phyloP scores from a whole-genome alignment of 2,329 filamentous ascomycete species.

The Hypomyces rosellus region DNA sequence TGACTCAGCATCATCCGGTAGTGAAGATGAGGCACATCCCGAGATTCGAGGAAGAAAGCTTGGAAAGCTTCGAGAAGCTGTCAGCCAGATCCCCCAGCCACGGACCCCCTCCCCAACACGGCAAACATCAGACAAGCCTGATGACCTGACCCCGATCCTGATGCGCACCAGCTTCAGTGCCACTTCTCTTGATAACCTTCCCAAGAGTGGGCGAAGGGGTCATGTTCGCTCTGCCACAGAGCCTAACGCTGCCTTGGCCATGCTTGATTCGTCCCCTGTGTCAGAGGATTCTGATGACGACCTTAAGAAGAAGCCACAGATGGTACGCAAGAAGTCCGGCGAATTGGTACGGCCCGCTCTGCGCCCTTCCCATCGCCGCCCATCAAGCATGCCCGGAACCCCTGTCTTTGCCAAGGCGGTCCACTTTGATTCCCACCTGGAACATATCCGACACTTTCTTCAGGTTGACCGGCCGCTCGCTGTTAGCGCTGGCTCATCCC shows the following conservation, averaged over 20 bases:
- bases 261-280: slow-evolving; percentile 42
- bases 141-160: slow-evolving; percentile 2
- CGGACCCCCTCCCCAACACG: slow-evolving; percentile 38
- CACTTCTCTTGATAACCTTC: slow-evolving; percentile 36
- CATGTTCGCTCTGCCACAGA: slow-evolving; percentile 54
- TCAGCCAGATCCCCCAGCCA: slow-evolving; percentile 63
- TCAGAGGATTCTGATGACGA: slow-evolving; percentile 61
- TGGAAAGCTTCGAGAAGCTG: slow-evolving; percentile 64
- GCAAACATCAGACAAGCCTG: slow-evolving; percentile 7
- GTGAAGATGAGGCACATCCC: slow-evolving; percentile 68
- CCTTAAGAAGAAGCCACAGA: slow-evolving; percentile 65
- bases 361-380: slow-evolving; percentile 67
- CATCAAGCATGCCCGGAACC: slow-evolving; percentile 95
- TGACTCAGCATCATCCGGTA: slow-evolving; percentile 73
- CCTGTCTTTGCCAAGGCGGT: slow-evolving; percentile 94
- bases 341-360: slow-evolving; percentile 92
- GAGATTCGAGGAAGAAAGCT: slow-evolving; percentile 42
- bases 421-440: slow-evolving; percentile 95
- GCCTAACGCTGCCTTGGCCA: slow-evolving; percentile 39
- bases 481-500: slow-evolving; percentile 89
- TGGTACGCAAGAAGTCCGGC: slow-evolving; percentile 97
- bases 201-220: slow-evolving; percentile 35
- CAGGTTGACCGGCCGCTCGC: slow-evolving; percentile 92
- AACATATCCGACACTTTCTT: slow-evolving; percentile 92
- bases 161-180: slow-evolving; percentile 45